Percentiles rank a stretch among this genome's conserved stretches.
phyloP scores from a whole-genome alignment of 1,284 basidiomycete genomes.

The Lentinus polychrous region DNA sequence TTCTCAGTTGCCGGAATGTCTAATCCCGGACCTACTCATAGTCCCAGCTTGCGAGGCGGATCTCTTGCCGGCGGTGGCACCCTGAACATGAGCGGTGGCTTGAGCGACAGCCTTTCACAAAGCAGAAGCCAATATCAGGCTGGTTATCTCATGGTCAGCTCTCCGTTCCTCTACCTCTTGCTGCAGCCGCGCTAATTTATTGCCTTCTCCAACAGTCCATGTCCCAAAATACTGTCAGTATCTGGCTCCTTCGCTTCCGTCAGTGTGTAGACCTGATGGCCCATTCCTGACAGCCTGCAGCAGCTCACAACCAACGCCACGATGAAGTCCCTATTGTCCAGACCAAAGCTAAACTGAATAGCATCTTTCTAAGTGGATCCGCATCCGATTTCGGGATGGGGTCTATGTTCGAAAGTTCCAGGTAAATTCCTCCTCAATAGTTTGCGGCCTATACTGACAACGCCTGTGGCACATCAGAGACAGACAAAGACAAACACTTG shows the following conservation, averaged over 20 bases:
- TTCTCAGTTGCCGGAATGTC: slow-evolving; percentile 26
- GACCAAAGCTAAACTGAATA: slow-evolving; percentile 72
- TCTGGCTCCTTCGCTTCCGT: background rate
- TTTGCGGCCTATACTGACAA: background rate
- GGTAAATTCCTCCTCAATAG: slow-evolving; percentile 28
- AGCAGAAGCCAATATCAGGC: slow-evolving; percentile 68
- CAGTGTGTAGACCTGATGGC: background rate
- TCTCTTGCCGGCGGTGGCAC: slow-evolving; percentile 13
- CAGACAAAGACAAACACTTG: slow-evolving; percentile 51
- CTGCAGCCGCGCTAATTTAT: slow-evolving; percentile 1
- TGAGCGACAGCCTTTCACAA: slow-evolving; percentile 54
- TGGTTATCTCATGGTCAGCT: slow-evolving; percentile 64
- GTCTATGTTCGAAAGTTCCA: slow-evolving; percentile 71
- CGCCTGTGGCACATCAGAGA: slow-evolving; percentile 10
- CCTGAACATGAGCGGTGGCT: slow-evolving; percentile 15
- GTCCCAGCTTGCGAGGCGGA: slow-evolving; percentile 18
- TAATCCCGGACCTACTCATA: slow-evolving; percentile 15
- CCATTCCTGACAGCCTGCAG: slow-evolving; percentile 34
- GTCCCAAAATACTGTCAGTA: slow-evolving; percentile 48
- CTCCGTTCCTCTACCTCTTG: slow-evolving; percentile 10
- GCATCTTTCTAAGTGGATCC: slow-evolving; percentile 51
- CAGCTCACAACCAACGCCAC: slow-evolving; percentile 50
- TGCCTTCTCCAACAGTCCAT: slow-evolving; percentile 36
- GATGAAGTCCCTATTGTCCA: slow-evolving; percentile 66
- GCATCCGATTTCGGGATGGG: slow-evolving; percentile 69